These are phyloP conservation scores for Stylosanthes scabra DNA, from an alignment of 331 rosid species.

Conservation along the genomic window DNA sequence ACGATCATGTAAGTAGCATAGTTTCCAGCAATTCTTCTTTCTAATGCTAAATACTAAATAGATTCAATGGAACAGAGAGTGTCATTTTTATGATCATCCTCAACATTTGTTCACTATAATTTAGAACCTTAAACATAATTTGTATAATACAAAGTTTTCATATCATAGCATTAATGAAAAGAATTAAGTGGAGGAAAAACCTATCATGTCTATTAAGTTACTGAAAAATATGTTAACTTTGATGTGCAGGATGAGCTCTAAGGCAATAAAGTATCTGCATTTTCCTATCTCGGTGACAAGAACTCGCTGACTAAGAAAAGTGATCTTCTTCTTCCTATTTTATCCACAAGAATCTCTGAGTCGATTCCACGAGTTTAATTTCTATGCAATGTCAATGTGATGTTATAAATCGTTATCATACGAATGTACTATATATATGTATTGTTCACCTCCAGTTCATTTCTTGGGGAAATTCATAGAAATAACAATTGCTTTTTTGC, in stretches of 20 bases:
- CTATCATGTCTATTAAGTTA: neutral
- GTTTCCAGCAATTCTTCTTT: slow-evolving; percentile 27
- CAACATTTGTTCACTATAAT: neutral
- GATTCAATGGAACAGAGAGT: slow-evolving; percentile 3
- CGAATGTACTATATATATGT: neutral
- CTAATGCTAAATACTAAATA: slow-evolving; percentile 17
- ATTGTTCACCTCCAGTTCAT: too few species aligned
- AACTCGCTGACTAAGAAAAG: neutral
- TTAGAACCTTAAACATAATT: neutral
- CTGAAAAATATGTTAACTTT: slow-evolving; percentile 28
- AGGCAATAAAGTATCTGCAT: slow-evolving; percentile 27
- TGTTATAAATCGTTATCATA: slow-evolving; percentile 1
- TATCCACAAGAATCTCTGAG: too few species aligned
- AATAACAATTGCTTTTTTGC: neutral
- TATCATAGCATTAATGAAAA: slow-evolving; percentile 7
- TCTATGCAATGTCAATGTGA: too few species aligned
- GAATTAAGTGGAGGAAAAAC: neutral
- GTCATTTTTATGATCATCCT: slow-evolving; percentile 25
- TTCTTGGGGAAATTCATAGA: too few species aligned
- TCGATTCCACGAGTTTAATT: too few species aligned
- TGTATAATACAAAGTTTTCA: neutral
- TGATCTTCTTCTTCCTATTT: too few species aligned
- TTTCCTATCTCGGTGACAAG: slow-evolving; percentile 17
- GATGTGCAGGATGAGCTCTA: slow-evolving; percentile 87
- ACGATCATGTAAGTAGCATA: slow-evolving; percentile 70